Base-by-base conservation (phyloP, 192 early-diverging fungal species). In the Phlyctochytrium bullatum region DNA sequence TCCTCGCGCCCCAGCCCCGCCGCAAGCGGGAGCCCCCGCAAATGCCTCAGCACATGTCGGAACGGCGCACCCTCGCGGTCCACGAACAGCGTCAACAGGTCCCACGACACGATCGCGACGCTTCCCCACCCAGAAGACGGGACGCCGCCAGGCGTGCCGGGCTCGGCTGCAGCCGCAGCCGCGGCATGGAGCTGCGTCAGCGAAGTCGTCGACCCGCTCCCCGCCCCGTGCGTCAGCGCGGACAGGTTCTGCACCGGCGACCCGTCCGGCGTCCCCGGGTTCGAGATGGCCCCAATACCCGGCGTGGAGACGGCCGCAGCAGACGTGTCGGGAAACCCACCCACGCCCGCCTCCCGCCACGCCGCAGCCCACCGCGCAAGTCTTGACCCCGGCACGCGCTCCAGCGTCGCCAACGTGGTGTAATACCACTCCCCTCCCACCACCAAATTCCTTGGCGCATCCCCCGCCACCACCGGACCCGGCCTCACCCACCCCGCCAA, bases 1-100 rank as follows among this genome's bases (percentile, higher is more conserved):
- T 53, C 47, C 40, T 47, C 40, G n/a, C n/a, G n/a, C n/a, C n/a
- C n/a, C n/a, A n/a, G n/a, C n/a, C n/a, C n/a, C 34, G 64, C 68
- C 31, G 36, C 50, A 14, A 72, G 29, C 30, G 76, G 73, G 2
- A 78, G 17, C 25, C 76, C 80, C 34, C 80, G 73, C 1, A 82
- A 59, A 54, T 82, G 76, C 62, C 79, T 82, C n/a, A 82, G 63
- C 16, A 82, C 67, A 62, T 79, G 80, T 33, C 73, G 66, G 52
- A 82, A 82, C 58, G 68, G 63, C 2, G 74, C 59, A 71, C 78
- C 78, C 57, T 80, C 78, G 4, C 78, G 67, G 65, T 80, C 78
- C 57, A 80, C 59, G 36, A 77, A 77, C 32, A 72, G 74, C 36
- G 57, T 66, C 34, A 74, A 72, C 28, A 71, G 71, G n/a, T 60